phyloP scores from a whole-genome alignment of 2,329 filamentous ascomycete species.

The Alternaria incomplexa region DNA sequence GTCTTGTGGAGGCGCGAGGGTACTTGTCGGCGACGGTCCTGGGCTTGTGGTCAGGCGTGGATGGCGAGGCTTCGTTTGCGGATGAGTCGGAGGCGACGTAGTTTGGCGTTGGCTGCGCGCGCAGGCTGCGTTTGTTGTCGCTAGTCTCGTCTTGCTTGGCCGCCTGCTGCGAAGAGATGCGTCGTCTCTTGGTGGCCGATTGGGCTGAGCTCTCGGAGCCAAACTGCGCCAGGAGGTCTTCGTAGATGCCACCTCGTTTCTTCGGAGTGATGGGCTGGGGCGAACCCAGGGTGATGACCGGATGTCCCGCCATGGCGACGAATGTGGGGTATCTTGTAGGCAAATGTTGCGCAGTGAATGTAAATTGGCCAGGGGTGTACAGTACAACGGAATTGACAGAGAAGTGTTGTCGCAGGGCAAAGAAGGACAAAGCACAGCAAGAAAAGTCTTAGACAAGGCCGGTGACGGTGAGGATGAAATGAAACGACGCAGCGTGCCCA shows the following conservation, averaged over 20 bases:
- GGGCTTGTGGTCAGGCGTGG: background rate
- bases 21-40: background rate
- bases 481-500: background rate
- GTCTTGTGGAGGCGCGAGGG: background rate
- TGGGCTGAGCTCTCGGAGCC: constrained; percentile 36
- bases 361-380: background rate
- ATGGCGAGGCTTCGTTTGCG: background rate
- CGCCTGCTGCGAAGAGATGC: constrained; percentile 15
- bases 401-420: background rate
- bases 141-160: background rate
- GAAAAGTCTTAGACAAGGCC: background rate
- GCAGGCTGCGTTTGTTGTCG: constrained; percentile 19
- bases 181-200: constrained; percentile 40
- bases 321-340: background rate
- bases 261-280: constrained; percentile 32
- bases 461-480: constrained; percentile 9
- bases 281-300: constrained; percentile 18
- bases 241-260: constrained; percentile 29
- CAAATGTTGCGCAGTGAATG: background rate
- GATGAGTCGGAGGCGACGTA: constrained; percentile 11
- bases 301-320: constrained; percentile 27
- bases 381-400: background rate
- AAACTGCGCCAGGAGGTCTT: constrained; percentile 40
- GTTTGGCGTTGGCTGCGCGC: constrained; percentile 2
- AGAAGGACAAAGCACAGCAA: background rate